A percentile compares a stretch with the other conserved stretches of the same genome.
These are phyloP conservation scores for Ophiostoma himal-ulmi DNA, from an alignment of 2,329 filamentous ascomycete genomes.

Conservation along the genomic window DNA sequence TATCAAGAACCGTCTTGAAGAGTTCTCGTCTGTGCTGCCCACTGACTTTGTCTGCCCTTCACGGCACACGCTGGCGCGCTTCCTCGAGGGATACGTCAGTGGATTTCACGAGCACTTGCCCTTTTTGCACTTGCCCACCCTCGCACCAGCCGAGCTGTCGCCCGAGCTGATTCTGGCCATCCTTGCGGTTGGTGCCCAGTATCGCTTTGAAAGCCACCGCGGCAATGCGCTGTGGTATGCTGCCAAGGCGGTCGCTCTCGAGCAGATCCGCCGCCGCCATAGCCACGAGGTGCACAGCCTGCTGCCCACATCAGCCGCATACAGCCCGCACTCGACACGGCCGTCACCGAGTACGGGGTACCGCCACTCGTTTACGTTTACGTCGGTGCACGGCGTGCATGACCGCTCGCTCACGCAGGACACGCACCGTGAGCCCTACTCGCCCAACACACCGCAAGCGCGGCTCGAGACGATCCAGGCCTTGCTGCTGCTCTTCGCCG, in stretches of 20 bases:
- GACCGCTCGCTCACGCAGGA: slow-evolving; percentile 53
- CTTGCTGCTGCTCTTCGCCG: slow-evolving; percentile 54
- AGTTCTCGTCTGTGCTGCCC: slow-evolving; percentile 56
- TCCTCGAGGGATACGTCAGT: slow-evolving; percentile 63
- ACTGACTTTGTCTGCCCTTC: slow-evolving; percentile 63
- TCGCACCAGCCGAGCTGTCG: slow-evolving; percentile 57
- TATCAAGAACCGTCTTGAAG: slow-evolving; percentile 54
- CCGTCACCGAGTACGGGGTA: slow-evolving; percentile 54
- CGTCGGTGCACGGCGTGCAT: slow-evolving; percentile 45
- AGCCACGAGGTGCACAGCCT: slow-evolving; percentile 53
- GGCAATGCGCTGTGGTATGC: slow-evolving; percentile 58
- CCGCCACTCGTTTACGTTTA: slow-evolving; percentile 55
- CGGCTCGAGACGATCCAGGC: slow-evolving; percentile 61
- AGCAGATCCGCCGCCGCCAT: slow-evolving; percentile 53
- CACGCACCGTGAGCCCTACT: slow-evolving; percentile 53
- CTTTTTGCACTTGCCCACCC: slow-evolving; percentile 62
- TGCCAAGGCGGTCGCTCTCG: slow-evolving; percentile 51
- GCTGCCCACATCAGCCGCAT: slow-evolving; percentile 51
- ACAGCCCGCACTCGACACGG: slow-evolving; percentile 55
- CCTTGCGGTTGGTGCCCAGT: slow-evolving; percentile 61
- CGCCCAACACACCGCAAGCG: slow-evolving; percentile 53
- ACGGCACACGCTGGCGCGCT: slow-evolving; percentile 61
- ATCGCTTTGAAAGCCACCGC: slow-evolving; percentile 55
- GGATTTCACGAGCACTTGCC: slow-evolving; percentile 58
- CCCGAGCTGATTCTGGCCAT: slow-evolving; percentile 64